A percentile compares a stretch with the other conserved stretches of the same genome.
Evolutionary conservation across 176 grass and related monocot species (phyloP).

Genomic region (Oryza meyeriana): DNA sequence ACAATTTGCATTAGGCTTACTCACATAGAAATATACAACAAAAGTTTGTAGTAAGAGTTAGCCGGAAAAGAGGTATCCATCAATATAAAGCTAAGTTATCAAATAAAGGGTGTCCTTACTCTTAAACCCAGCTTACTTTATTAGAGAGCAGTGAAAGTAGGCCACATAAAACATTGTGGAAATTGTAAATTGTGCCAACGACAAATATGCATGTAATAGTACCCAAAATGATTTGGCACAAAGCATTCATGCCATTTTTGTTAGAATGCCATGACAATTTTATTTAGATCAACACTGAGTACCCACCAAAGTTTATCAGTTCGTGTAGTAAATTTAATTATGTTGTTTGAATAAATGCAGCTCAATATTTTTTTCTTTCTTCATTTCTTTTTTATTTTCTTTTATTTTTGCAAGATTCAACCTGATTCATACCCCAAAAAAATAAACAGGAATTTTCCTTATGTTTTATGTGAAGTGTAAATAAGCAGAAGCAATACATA

Average conservation of each 20-base stretch:
- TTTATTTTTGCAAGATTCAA: not conserved
- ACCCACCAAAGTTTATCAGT: slow-evolving; percentile 3
- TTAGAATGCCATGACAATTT: not conserved
- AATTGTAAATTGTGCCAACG: not conserved
- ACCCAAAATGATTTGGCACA: not conserved
- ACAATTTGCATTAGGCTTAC: not conserved
- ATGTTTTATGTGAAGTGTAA: slow-evolving; percentile 5
- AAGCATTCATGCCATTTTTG: not conserved
- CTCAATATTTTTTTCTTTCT: not conserved
- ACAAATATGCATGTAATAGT: not conserved
- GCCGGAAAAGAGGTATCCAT: not conserved
- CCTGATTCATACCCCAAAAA: slow-evolving; percentile 17
- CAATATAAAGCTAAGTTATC: slow-evolving; percentile 3
- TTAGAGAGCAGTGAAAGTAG: not conserved
- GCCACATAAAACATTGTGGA: not conserved
- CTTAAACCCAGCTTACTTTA: not conserved
- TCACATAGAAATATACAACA: not conserved
- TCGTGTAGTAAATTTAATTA: not conserved
- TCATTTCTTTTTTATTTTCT: not conserved
- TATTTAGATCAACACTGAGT: not conserved
- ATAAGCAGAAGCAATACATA: not conserved
- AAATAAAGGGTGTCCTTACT: not conserved
- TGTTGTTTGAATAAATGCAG: not conserved
- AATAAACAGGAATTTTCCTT: not conserved
- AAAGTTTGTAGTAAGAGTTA: not conserved